These are phyloP conservation scores for Aspergillus sp. DNA, from an alignment of 2,329 filamentous ascomycete genomes.

Conservation along the genomic window DNA sequence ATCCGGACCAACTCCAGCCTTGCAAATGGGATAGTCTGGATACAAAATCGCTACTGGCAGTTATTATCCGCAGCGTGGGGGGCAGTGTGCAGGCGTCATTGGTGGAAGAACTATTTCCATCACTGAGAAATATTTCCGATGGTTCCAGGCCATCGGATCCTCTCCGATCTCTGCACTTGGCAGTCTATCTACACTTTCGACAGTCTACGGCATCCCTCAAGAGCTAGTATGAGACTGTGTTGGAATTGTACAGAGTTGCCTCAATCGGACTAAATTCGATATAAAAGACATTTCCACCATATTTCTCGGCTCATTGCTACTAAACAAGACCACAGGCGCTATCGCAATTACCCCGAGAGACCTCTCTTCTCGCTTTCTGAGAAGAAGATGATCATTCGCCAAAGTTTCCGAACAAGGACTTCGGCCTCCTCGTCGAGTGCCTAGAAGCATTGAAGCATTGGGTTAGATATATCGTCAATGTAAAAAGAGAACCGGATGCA, in stretches of 20 bases:
- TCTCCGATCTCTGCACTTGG: constrained; percentile 1
- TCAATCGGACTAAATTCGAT: background rate
- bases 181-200: background rate
- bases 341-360: constrained; percentile 60
- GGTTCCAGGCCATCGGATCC: constrained; percentile 6
- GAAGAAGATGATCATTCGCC: constrained; percentile 98
- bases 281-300: background rate
- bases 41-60: constrained; percentile 6
- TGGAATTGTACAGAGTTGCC: background rate
- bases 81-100: constrained; percentile 15
- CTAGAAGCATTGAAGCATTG: constrained; percentile 40
- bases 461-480: constrained; percentile 32
- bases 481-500: background rate
- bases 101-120: constrained; percentile 29
- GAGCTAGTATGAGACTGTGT: background rate
- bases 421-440: constrained; percentile 94
- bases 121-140: constrained; percentile 17
- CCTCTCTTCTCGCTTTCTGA: constrained; percentile 92
- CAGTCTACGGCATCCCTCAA: background rate
- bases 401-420: constrained; percentile 90
- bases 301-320: background rate
- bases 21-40: constrained; percentile 1
- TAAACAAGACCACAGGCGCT: background rate
- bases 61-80: constrained; percentile 3
- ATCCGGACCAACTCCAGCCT: constrained; percentile 1